Base-by-base conservation (phyloP, 495 filamentous ascomycete species). In the Evansstolkia leycettana region DNA sequence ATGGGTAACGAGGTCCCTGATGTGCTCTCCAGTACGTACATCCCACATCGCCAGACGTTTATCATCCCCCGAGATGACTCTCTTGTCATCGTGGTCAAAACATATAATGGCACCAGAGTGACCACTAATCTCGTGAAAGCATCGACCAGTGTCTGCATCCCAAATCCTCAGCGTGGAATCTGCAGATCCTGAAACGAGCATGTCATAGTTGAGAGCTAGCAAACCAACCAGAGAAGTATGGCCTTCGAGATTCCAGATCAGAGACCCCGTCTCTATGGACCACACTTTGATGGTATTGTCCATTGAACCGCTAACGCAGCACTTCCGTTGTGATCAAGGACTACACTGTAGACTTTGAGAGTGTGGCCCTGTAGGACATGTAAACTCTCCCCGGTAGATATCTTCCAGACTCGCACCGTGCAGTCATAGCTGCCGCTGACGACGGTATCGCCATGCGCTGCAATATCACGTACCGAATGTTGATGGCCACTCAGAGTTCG, bases 1-100 rank as follows among this genome's bases (percentile, higher is more conserved):
- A 52, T 95, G 86, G n/a, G 84, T 94, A 43, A 99, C 70, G 16
- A 99, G 74, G 61, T 99, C 90, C 39, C 87, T 78, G 28, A 94
- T 79, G 56, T 85, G 94, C 37, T 93, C 84, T 34, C 90, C 90
- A 16, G 76, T 90, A 43, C 77, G 74, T 24, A 94, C 80, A 57
- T 96, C 85, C 92, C 92, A 99, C 85, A 99, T 92, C 65, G 96
- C 96, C 41, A 99, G 62, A 15, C 85, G 94, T 46, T 86, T 76
- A 55, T 99, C 90, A 34, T 84, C 92, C 28, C 90, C 90, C 26
- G 85, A 94, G 37, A 99, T 89, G 32, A 99, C 87, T 47, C 96
- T 99, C 43, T 89, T 80, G 0, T 79, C 87, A 53, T 99, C 90
- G 46, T 99, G 90, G 53, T 96, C 90, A 60, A 99, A 99, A 58